Conservation (phyloP, 352 stramenopile genomes). For the Pilasporangium apinafurcum region DNA sequence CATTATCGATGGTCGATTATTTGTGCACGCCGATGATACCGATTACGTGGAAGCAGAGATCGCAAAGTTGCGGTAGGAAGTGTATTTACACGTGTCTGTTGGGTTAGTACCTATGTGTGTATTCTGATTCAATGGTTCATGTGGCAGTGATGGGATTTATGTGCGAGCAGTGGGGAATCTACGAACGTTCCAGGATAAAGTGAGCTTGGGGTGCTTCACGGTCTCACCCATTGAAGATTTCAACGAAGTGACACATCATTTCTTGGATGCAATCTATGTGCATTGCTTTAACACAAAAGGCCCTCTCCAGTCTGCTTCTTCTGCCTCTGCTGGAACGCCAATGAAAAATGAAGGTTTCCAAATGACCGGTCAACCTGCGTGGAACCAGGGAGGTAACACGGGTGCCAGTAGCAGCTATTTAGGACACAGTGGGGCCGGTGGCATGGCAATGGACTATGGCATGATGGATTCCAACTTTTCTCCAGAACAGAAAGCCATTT, state of each 20-base stretch:
- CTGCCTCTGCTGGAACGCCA: constrained; percentile 16
- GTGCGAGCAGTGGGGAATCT: constrained; percentile 90
- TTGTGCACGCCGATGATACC: constrained; percentile 82
- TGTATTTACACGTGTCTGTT: constrained; percentile 8
- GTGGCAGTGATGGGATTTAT: constrained; percentile 73
- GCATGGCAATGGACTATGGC: constrained; percentile 46
- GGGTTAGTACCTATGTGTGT: not conserved
- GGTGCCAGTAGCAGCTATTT: constrained; percentile 12
- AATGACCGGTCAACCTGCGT: constrained; percentile 16
- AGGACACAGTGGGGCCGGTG: constrained; percentile 10
- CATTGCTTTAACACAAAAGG: constrained; percentile 85
- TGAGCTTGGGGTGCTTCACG: constrained; percentile 83
- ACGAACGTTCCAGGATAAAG: constrained; percentile 87
- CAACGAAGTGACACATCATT: constrained; percentile 96
- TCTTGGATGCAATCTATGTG: constrained; percentile 91
- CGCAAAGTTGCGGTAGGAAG: constrained; percentile 42
- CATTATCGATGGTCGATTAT: constrained; percentile 88
- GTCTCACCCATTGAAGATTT: constrained; percentile 82
- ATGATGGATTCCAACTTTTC: constrained; percentile 74
- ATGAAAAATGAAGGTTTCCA: constrained; percentile 25
- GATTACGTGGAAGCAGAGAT: constrained; percentile 59
- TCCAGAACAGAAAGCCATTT: constrained; percentile 69
- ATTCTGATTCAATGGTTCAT: not conserved
- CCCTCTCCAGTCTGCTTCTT: constrained; percentile 20
- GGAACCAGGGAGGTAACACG: constrained; percentile 12